Evolutionary conservation across 352 stramenopile genomes (phyloP).

Genomic region (Phytophthora podocarpi): DNA sequence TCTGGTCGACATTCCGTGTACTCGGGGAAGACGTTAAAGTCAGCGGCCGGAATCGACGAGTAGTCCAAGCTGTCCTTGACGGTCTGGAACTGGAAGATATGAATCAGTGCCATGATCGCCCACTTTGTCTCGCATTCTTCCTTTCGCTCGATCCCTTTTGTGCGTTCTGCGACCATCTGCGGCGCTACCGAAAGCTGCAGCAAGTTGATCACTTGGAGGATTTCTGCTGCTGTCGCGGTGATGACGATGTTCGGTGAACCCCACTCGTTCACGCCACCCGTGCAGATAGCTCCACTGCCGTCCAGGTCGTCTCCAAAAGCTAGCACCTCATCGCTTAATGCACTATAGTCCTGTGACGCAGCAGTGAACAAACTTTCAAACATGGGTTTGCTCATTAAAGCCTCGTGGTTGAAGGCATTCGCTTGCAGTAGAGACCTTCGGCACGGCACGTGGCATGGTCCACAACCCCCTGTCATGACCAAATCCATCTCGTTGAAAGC

Average conservation of each 20-base stretch:
- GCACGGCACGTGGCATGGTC: slow-evolving; percentile 5
- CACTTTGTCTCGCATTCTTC: slow-evolving; percentile 19
- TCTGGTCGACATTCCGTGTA: slow-evolving; percentile 28
- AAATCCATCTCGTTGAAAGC: slow-evolving; percentile 20
- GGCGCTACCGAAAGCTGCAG: slow-evolving; percentile 17
- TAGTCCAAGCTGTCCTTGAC: slow-evolving; percentile 21
- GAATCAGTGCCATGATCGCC: slow-evolving; percentile 14
- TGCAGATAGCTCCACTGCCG: slow-evolving; percentile 12
- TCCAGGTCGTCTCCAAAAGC: slow-evolving; percentile 14
- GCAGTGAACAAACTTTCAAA: slow-evolving; percentile 22
- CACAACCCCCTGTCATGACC: slow-evolving; percentile 16
- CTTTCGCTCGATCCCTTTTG: neutral
- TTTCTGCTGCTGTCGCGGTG: slow-evolving; percentile 1
- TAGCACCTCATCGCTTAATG: slow-evolving; percentile 9
- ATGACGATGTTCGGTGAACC: slow-evolving; percentile 12
- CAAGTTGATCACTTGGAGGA: slow-evolving; percentile 8
- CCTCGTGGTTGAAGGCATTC: slow-evolving; percentile 9
- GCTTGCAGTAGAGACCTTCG: neutral
- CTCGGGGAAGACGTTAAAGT: slow-evolving; percentile 31
- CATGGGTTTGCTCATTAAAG: slow-evolving; percentile 17
- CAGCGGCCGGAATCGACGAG: slow-evolving; percentile 21
- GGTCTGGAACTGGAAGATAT: slow-evolving; percentile 26
- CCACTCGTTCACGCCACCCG: slow-evolving; percentile 27
- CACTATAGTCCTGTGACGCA: slow-evolving; percentile 5
- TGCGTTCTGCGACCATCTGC: slow-evolving; percentile 10